phyloP scores from a whole-genome alignment of 2,329 filamentous ascomycete genomes.

The Metarhizium robertsii region DNA sequence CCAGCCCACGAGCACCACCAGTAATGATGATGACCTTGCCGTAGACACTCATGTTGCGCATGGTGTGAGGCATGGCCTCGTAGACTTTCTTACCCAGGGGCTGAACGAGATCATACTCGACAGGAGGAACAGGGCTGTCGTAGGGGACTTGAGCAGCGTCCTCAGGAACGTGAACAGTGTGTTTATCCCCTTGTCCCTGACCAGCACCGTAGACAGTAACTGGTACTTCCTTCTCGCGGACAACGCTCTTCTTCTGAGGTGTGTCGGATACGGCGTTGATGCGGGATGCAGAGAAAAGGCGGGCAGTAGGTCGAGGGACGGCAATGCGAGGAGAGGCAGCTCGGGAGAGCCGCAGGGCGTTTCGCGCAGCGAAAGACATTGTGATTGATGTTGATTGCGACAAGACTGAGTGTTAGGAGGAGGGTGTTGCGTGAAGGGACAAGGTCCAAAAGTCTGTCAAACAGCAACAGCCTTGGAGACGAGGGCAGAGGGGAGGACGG shows the following conservation, averaged over 20 bases:
- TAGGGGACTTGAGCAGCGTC: slow-evolving; percentile 31
- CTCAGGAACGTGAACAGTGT: slow-evolving; percentile 42
- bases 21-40: slow-evolving; percentile 66
- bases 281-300: slow-evolving; percentile 24
- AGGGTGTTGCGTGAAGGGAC: not conserved
- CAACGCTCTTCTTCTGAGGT: slow-evolving; percentile 40
- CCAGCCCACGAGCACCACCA: slow-evolving; percentile 67
- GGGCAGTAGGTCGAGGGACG: slow-evolving; percentile 15
- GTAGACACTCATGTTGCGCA: slow-evolving; percentile 60
- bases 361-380: slow-evolving; percentile 28
- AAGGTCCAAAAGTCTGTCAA: not conserved
- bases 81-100: slow-evolving; percentile 46
- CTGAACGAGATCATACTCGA: slow-evolving; percentile 37
- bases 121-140: slow-evolving; percentile 26
- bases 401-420: not conserved
- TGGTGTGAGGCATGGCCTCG: slow-evolving; percentile 50
- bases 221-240: slow-evolving; percentile 48
- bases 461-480: too few species aligned
- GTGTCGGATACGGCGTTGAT: slow-evolving; percentile 25
- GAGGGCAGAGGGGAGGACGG: not conserved
- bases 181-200: slow-evolving; percentile 44
- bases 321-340: slow-evolving; percentile 17
- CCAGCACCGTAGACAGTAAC: slow-evolving; percentile 41
- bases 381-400: slow-evolving; percentile 7
- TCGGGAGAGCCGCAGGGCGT: slow-evolving; percentile 24